Percentiles rank a stretch among this genome's conserved stretches.
Evolutionary conservation across 768 basidiomycete species (phyloP).

Genomic region (Gelatoporia subvermispora): DNA sequence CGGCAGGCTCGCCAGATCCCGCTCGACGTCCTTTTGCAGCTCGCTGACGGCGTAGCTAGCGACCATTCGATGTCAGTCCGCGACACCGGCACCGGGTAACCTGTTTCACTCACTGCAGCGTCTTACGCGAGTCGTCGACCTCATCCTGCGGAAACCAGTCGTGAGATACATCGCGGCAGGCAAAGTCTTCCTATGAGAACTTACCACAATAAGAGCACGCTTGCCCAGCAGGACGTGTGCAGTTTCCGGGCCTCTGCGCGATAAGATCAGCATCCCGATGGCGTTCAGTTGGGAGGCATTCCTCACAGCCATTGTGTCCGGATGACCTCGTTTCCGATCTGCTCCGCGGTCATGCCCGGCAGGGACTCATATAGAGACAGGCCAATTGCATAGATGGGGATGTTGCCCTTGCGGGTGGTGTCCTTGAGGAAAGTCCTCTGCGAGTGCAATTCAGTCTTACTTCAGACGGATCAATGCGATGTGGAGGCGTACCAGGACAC

Average conservation of each 20-base stretch:
- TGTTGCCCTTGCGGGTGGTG: constrained; percentile 61
- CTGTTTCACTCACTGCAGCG: constrained; percentile 58
- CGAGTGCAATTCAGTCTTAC: background rate
- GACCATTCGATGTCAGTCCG: background rate
- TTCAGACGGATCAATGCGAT: background rate
- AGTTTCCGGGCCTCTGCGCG: constrained; percentile 54
- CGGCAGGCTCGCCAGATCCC: constrained; percentile 56
- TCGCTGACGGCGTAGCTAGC: constrained; percentile 85
- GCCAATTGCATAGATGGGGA: constrained; percentile 95
- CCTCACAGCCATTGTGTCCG: constrained; percentile 95
- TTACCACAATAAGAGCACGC: constrained; percentile 75
- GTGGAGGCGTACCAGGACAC: constrained; percentile 60
- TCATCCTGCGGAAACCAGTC: constrained; percentile 57
- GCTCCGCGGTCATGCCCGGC: constrained; percentile 65
- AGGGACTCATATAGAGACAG: constrained; percentile 92
- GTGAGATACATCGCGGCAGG: background rate
- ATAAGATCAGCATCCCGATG: background rate
- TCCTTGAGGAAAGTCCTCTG: constrained; percentile 85
- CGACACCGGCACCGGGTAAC: background rate
- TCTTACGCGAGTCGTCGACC: constrained; percentile 85
- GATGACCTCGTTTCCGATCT: constrained; percentile 80
- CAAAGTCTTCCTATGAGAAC: constrained; percentile 22
- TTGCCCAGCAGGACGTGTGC: constrained; percentile 73
- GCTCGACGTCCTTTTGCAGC: constrained; percentile 83
- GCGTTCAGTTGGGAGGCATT: background rate